These are phyloP conservation scores for Hypoxylon fuscum DNA, from an alignment of 495 filamentous ascomycete species.

Conservation along the genomic window DNA sequence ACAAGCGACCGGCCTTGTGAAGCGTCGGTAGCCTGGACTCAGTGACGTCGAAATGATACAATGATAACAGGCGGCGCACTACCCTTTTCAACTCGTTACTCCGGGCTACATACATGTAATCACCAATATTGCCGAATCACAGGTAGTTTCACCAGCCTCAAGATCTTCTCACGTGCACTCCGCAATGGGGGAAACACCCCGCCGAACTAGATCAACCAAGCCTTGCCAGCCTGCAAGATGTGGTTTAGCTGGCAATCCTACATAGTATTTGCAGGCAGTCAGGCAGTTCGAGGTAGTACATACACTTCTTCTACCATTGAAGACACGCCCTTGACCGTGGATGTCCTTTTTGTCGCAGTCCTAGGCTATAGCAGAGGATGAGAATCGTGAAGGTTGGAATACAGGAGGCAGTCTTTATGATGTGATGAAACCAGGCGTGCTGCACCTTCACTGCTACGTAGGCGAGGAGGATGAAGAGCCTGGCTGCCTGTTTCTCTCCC, in stretches of 20 bases:
- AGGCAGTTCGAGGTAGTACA: too few relatives aligned
- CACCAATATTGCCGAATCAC: slow-evolving; percentile 3
- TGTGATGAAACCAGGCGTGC: slow-evolving; percentile 10
- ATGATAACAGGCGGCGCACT: slow-evolving; percentile 8
- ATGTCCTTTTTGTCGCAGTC: too few relatives aligned
- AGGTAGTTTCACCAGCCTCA: slow-evolving; percentile 29
- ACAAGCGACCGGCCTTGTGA: neutral
- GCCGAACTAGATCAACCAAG: slow-evolving; percentile 11
- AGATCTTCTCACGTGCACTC: slow-evolving; percentile 34
- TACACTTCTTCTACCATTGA: too few relatives aligned
- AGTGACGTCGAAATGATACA: slow-evolving; percentile 8
- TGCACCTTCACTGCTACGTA: slow-evolving; percentile 8
- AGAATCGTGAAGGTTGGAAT: too few relatives aligned
- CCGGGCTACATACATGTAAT: neutral
- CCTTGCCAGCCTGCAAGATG: slow-evolving; percentile 16
- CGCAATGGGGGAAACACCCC: slow-evolving; percentile 25
- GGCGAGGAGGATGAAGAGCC: neutral
- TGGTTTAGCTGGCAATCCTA: slow-evolving; percentile 28
- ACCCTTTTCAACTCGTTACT: slow-evolving; percentile 4
- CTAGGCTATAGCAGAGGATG: too few relatives aligned
- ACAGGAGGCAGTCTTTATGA: slow-evolving; percentile 2
- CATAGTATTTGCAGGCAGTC: too few relatives aligned
- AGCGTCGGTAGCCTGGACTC: neutral
- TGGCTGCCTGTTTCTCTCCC: too few relatives aligned
- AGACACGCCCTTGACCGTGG: too few relatives aligned